Base-by-base conservation (phyloP, 2,329 filamentous ascomycete genomes). In the Aspergillus vadensis region DNA sequence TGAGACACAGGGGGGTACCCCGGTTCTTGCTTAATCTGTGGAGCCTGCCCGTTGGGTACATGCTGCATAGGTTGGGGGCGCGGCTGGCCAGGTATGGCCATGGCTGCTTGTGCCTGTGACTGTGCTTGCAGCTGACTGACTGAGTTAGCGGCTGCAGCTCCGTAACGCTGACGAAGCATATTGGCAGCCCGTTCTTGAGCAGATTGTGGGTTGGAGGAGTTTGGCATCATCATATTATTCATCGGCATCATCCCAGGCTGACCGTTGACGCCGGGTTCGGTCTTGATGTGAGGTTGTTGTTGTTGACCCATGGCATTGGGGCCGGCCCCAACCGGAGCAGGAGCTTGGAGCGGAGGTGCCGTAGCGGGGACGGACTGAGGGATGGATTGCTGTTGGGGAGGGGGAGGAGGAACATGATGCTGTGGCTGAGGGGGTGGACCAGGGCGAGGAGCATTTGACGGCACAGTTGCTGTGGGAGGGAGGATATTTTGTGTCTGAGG, bases 181-280 rank as follows among this genome's bases (percentile, higher is more conserved):
- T 75, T 78, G 32, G 79, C 77, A 32, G 83, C 83, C 56, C 83
- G 82, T 67, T 87, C 83, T 57, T 83, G 81, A 19, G 85, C 85
- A 25, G 79, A 72, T 60, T 78, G 78, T 48, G 73, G 75, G 67
- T 79, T 82, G 50, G 72, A 73, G 30, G 74, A 73, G 44, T 73
- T 67, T 12, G 62, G 60, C 23, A 71, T 62, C 61, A 74, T 71
- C 55, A 71, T 69, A 52, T 67, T 73, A 61, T 75, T 76, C 68
- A 77, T 74, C 15, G 73, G 69, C 27, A 73, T 70, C 59, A 74
- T 65, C 47, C 64, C 64, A 10, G 70, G 51, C 50, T 72, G 72
- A 17, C 72, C 70, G 53, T 81, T 80, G 25, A 78, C 65, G 10
- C 77, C 77, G 30, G 81, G 75, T 65, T 88, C 85, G 7, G 77